A percentile compares a stretch with the other conserved stretches of the same genome.
Evolutionary conservation across 208 protist species (phyloP).

Genomic region (Wallacemonas sp.): DNA sequence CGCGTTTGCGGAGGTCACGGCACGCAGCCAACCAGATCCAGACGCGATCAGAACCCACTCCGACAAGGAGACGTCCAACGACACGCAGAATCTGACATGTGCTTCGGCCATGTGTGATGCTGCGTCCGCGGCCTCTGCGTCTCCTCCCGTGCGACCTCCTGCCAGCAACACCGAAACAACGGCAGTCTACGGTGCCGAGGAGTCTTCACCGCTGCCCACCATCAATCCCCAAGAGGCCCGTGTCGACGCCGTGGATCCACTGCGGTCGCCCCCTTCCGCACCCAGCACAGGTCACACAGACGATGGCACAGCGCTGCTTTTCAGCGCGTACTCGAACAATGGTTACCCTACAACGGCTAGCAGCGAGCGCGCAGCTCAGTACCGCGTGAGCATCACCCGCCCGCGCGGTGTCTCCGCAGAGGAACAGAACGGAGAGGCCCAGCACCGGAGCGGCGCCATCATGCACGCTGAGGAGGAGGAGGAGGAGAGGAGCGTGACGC

Average conservation of each 20-base stretch:
- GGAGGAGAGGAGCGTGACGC: not conserved
- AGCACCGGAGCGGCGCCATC: not conserved
- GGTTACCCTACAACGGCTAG: not conserved
- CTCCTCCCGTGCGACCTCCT: not conserved
- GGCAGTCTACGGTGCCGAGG: not conserved
- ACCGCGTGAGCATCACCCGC: constrained; percentile 14
- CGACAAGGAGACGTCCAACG: constrained; percentile 1
- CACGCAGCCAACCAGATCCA: not conserved
- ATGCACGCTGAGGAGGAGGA: not conserved
- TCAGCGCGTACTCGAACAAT: not conserved
- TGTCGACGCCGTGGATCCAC: no score
- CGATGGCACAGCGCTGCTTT: not conserved
- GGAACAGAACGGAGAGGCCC: not conserved
- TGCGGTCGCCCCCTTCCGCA: no score
- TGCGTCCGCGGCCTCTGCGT: no score
- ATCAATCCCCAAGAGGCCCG: not conserved
- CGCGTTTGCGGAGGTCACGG: not conserved
- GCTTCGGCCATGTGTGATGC: no score
- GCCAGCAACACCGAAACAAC: constrained; percentile 1
- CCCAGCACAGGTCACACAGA: no score
- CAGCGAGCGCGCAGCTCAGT: constrained; percentile 11
- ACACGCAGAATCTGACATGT: no score
- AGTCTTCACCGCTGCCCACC: not conserved
- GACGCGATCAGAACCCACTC: not conserved
- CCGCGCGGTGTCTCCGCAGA: not conserved